These are phyloP conservation scores for Irpex sp. DNA, from an alignment of 1,284 basidiomycete genomes.

Conservation along the genomic window DNA sequence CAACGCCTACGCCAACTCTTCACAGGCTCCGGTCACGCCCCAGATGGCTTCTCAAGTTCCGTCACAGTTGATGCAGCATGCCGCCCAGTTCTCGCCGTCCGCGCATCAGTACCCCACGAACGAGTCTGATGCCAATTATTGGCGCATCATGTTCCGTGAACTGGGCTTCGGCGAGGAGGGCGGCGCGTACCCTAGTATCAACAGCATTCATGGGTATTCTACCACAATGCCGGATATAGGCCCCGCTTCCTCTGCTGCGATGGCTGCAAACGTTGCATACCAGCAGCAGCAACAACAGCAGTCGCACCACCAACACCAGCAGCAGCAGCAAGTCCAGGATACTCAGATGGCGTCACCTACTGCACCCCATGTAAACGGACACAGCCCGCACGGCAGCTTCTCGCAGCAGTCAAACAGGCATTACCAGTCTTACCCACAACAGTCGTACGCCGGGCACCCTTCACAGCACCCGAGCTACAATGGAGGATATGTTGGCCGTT, in stretches of 20 bases:
- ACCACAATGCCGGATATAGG: conserved; percentile 12
- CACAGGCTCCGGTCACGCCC: neutral
- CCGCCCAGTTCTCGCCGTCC: neutral
- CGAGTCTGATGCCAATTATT: conserved; percentile 60
- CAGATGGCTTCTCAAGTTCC: neutral
- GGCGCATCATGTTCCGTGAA: conserved; percentile 67
- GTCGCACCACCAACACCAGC: neutral
- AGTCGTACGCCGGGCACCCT: conserved; percentile 7
- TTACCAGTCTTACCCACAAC: conserved; percentile 14
- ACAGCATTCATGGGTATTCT: neutral
- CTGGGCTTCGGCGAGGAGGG: conserved; percentile 43
- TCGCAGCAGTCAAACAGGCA: neutral
- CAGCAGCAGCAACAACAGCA: neutral
- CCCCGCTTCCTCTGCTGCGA: neutral
- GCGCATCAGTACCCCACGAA: conserved; percentile 24
- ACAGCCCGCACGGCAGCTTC: neutral
- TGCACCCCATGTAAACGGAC: neutral
- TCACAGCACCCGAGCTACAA: conserved; percentile 4
- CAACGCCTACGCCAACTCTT: neutral
- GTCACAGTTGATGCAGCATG: conserved; percentile 1
- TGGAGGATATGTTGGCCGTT: conserved; percentile 5
- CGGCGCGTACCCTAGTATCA: conserved; percentile 3
- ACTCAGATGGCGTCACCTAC: neutral
- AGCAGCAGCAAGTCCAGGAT: neutral
- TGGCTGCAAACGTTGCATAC: neutral